These are phyloP conservation scores for Fusarium euwallaceae DNA, from an alignment of 2,329 filamentous ascomycete genomes.

Conservation along the genomic window DNA sequence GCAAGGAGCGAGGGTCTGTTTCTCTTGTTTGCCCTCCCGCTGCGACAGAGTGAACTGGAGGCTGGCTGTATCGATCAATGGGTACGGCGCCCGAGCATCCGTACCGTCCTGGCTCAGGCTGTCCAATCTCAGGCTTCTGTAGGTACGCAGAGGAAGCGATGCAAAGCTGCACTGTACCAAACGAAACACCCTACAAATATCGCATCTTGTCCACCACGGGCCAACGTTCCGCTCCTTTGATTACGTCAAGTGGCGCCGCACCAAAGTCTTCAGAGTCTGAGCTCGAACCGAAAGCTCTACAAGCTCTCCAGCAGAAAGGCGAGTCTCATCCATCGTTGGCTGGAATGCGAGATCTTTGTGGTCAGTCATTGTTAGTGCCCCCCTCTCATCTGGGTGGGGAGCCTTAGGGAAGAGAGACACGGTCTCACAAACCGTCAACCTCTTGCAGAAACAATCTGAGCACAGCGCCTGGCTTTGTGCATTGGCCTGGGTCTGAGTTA, in stretches of 20 bases:
- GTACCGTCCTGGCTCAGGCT: not conserved
- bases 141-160: not conserved
- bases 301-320: constrained; percentile 6
- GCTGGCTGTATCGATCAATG: not conserved
- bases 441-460: not conserved
- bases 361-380: not conserved
- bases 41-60: not conserved
- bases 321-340: constrained; percentile 7
- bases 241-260: constrained; percentile 44
- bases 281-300: constrained; percentile 19
- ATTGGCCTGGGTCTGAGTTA: not conserved
- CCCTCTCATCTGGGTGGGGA: not conserved
- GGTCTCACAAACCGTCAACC: not conserved
- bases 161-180: not conserved
- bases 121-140: not conserved
- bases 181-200: not conserved
- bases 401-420: not conserved
- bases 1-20: not conserved
- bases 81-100: not conserved
- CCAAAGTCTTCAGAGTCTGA: constrained; percentile 14
- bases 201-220: not conserved
- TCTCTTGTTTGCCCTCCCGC: not conserved
- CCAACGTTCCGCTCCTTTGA: constrained; percentile 14
- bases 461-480: not conserved
- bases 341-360: constrained; percentile 5